These are phyloP conservation scores for Pinus albicaulis DNA, from an alignment of 75 land plant species.

Conservation along the genomic window DNA sequence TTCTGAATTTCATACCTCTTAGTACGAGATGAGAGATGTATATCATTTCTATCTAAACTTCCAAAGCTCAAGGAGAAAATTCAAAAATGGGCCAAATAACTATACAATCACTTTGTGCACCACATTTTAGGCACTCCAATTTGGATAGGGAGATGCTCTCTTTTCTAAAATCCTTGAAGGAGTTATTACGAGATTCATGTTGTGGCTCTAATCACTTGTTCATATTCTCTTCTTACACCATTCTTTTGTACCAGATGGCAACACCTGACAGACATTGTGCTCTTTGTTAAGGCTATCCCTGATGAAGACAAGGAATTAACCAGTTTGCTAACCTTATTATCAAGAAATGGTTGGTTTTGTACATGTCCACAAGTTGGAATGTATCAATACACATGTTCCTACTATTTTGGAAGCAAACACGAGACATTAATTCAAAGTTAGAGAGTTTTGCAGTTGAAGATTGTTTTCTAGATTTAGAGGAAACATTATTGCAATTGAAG, in stretches of 20 bases:
- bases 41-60: no score
- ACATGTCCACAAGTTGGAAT: conserved; percentile 76
- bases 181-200: conserved; percentile 62
- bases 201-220: conserved; percentile 81
- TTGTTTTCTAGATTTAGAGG: no score
- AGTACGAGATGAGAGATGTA: no score
- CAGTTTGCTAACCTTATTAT: conserved; percentile 78
- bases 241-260: conserved; percentile 82
- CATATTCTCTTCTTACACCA: conserved; percentile 66
- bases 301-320: conserved; percentile 93
- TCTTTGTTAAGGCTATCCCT: conserved; percentile 80
- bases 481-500: no score
- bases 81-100: no score
- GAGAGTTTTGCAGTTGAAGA: no score
- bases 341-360: conserved; percentile 89
- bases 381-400: conserved; percentile 92
- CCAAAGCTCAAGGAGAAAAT: no score
- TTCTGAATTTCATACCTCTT: no score
- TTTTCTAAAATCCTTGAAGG: conserved; percentile 65
- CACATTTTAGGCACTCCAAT: no score
- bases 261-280: conserved; percentile 88
- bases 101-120: no score
- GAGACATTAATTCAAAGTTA: no score
- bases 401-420: conserved; percentile 64
- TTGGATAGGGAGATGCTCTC: conserved; percentile 91